These are phyloP conservation scores for Discostella pseudostelligera DNA, from an alignment of 108 stramenopile genomes.

Conservation along the genomic window DNA sequence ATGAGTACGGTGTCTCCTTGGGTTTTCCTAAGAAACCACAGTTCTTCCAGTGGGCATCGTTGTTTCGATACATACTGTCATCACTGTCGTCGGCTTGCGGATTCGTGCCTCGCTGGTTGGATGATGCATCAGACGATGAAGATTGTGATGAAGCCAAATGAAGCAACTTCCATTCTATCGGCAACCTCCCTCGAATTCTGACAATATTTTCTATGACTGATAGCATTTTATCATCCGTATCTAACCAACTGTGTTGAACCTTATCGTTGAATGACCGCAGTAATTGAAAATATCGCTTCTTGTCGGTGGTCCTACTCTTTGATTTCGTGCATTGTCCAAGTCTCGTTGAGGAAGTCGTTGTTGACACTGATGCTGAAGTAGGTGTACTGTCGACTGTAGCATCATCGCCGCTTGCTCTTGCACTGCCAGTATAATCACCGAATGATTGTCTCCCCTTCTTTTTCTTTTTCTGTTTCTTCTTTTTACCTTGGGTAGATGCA, in stretches of 20 bases:
- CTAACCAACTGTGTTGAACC: slow-evolving; percentile 59
- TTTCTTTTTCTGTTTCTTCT: slow-evolving; percentile 44
- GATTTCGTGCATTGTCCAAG: not conserved
- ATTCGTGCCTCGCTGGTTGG: not conserved
- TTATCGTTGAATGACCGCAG: slow-evolving; percentile 55
- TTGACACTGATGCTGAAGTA: not conserved
- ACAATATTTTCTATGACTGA: slow-evolving; percentile 56
- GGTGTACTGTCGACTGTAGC: not conserved
- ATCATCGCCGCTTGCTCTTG: not conserved
- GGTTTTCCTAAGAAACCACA: slow-evolving; percentile 30
- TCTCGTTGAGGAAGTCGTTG: not conserved
- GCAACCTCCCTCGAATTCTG: slow-evolving; percentile 61
- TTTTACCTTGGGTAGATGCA: slow-evolving; percentile 20
- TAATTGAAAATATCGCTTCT: slow-evolving; percentile 49
- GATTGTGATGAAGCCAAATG: slow-evolving; percentile 13
- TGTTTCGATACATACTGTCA: not conserved
- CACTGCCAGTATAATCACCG: not conserved
- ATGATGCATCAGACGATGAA: no score
- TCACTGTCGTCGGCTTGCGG: not conserved
- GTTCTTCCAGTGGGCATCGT: slow-evolving; percentile 27
- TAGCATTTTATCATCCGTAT: slow-evolving; percentile 56
- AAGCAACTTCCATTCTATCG: slow-evolving; percentile 45
- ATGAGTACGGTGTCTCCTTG: slow-evolving; percentile 3
- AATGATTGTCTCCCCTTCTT: not conserved
- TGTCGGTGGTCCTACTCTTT: slow-evolving; percentile 10